Base-by-base conservation (phyloP, 2,329 filamentous ascomycete species). In the Stachybotrys chlorohalonatus region DNA sequence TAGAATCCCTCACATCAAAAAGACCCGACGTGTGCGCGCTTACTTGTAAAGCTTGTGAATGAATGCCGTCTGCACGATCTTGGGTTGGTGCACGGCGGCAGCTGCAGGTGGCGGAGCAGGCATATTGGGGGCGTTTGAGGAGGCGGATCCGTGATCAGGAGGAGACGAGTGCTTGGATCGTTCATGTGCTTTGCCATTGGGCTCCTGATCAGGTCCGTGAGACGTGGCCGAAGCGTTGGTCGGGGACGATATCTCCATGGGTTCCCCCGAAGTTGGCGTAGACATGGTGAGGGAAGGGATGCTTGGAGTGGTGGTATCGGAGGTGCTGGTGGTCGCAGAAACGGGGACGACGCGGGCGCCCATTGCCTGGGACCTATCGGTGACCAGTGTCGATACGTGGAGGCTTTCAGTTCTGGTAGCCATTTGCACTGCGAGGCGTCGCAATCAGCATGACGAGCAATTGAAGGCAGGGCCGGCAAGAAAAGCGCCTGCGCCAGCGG, bases 21-120 rank as follows among this genome's bases (percentile, higher is more conserved):
- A 24, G 24, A 4, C 24, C 24, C 24, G 17, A 24, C 46, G 16
- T 16, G 46, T n/a, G 46, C 46, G 11, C 32, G 54, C 86, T 67
- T 79, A 96, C 92, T 95, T 96, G 79, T 97, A 99, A 42, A 99
- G 83, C 73, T 99, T 99, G 72, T 99, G 94, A 60, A 99, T 97
- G 66, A 99, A 99, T 24, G 94, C 94, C 11, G 94, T 97, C 74
- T 99, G 94, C 15, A 97, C 91, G 49, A 96, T 93, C 74, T 99
- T 99, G 56, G 94, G 92, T 68, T 96, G 92, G 67, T 95, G 90
- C 53, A 92, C 86, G 51, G 87, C 87, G 6, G 87, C 84, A 1
- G 86, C 85, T n/a, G 77, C 73, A 3, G 76, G 72, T 17, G 72
- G 69, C 15, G 78, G 78, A 24, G 78, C 77, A 39, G 78, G 71